Base-by-base conservation (phyloP, 495 filamentous ascomycete species). In the Lophiostoma macrostomum region DNA sequence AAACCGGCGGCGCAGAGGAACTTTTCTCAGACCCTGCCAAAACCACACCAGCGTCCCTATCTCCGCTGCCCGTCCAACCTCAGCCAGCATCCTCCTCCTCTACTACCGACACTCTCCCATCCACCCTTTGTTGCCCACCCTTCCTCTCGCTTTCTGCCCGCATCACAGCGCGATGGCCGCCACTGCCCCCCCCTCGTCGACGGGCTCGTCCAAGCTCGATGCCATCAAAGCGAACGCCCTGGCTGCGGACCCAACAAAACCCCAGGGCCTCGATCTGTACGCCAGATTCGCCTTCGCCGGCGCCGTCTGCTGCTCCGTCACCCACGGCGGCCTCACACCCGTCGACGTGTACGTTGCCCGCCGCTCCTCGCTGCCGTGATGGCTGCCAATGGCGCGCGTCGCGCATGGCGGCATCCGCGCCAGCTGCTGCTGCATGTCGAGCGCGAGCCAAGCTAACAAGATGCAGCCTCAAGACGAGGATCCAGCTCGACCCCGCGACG, bases 261-360 rank as follows among this genome's bases (percentile, higher is more conserved):
- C 70, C 29, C 57, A 34, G 32, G 72, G 74, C 42, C 28, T 72
- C 30, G 60, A 19, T 8, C 70, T 74, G 16, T 74, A 74, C 58
- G 67, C 84, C 54, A 75, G 88, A 69, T 95, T 95, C 77, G 89
- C 91, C 70, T 86, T 95, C 66, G 90, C 90, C 57, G 90, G 90
- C 71, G 90, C 90, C 60, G 76, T 94, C 74, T 95, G 90, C 83
- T 96, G 90, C 72, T 88, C 87, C 65, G 77, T 96, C 74, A 96
- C 90, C 63, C 90, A 96, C 78, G 90, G 90, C 65, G 83, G 79
- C 65, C 80, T 95, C 69, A 96, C 90, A 49, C 90, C 90, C 63
- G 87, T 96, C 67, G 90, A 96, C 84, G 90, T 96, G 90, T 96
- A 89, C 76, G 90, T 84, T n/a, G 50, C 50, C n/a, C 35, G 30